Evolutionary conservation across 768 basidiomycete genomes (phyloP), one percentile per base, ranked within the genome.

Genomic region (Tephrocybe rancida): DNA sequence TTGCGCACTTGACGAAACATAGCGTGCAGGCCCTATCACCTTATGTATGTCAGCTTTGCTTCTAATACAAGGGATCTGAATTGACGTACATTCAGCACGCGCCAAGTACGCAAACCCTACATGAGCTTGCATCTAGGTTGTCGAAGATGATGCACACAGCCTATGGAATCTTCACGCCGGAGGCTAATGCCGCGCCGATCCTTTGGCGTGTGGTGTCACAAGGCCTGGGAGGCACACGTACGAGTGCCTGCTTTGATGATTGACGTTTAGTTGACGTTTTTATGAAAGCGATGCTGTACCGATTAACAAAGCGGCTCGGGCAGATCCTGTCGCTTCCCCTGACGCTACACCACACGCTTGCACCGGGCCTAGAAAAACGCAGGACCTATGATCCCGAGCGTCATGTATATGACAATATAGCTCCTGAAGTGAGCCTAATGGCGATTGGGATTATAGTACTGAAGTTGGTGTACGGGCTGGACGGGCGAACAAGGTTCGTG

Each of bases 401-500:
- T 21, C 83, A 85, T 64, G 77, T 74, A 49, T 75, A 78, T 49
- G 90, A 91, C 67, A 84, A 80, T 58, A 77, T 80, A 25, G 84
- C 90, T 5, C 79, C 86, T 9, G 92, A 95, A 64, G 71, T 87
- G 44, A 78, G 80, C 2, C 70, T 92, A 21, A 65, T 82, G 39
- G 83, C 81, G 2, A 75, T 74, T 13, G 79, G 81, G 44, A 76
- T 94, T 11, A 77, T 92, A 10, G 84, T 86, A 30, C 74, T 95
- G 61, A 95, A 95, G 72, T 78, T 96, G 78, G 80, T 86, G 22
- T 95, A 95, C 62, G 95, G 93, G 0, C 64, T 95, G 25, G 92
- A 95, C 65, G 90, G 85, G 25, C 73, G 72, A 57, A 51, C 61
- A 48, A 81, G 90, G 58, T 59, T 5, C 32, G 89, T 85, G 64